Conservation (phyloP, 805 yeast genomes). For the Lipomyces spencermartinsiae region DNA sequence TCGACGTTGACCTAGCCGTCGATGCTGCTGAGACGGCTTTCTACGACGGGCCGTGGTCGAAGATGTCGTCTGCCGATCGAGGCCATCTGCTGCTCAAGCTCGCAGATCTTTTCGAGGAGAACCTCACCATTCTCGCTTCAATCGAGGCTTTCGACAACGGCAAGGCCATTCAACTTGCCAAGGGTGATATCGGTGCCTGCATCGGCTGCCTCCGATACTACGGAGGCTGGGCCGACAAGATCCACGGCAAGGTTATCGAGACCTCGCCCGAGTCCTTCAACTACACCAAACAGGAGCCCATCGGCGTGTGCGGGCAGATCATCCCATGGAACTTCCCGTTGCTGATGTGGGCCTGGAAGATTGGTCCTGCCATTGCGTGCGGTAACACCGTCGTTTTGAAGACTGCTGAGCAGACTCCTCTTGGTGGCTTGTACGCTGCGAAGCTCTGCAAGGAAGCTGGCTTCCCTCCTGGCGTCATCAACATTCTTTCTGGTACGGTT, state of each 20-base stretch:
- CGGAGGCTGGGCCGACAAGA: slow-evolving; percentile 92
- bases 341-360: slow-evolving; percentile 92
- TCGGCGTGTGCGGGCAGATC: slow-evolving; percentile 94
- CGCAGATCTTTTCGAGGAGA: slow-evolving; percentile 76
- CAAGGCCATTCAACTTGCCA: slow-evolving; percentile 64
- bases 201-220: slow-evolving; percentile 77
- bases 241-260: slow-evolving; percentile 75
- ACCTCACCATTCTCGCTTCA: slow-evolving; percentile 73
- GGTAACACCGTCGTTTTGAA: slow-evolving; percentile 89
- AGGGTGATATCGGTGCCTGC: slow-evolving; percentile 77
- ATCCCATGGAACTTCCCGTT: slow-evolving; percentile 98
- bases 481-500: slow-evolving; percentile 67
- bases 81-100: slow-evolving; percentile 68
- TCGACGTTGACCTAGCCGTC: slow-evolving; percentile 84
- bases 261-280: slow-evolving; percentile 76
- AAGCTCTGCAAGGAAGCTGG: slow-evolving; percentile 79
- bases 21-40: slow-evolving; percentile 83
- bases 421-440: slow-evolving; percentile 80
- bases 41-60: slow-evolving; percentile 67
- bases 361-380: slow-evolving; percentile 90
- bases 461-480: slow-evolving; percentile 88
- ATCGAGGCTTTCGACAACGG: slow-evolving; percentile 92
- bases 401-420: slow-evolving; percentile 91
- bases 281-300: slow-evolving; percentile 85
- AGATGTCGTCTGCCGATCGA: slow-evolving; percentile 70